A percentile compares a stretch with the other conserved stretches of the same genome.
Evolutionary conservation across 164 flowering plant genomes (phyloP).

Genomic region (Chimonanthus salicifolius): DNA sequence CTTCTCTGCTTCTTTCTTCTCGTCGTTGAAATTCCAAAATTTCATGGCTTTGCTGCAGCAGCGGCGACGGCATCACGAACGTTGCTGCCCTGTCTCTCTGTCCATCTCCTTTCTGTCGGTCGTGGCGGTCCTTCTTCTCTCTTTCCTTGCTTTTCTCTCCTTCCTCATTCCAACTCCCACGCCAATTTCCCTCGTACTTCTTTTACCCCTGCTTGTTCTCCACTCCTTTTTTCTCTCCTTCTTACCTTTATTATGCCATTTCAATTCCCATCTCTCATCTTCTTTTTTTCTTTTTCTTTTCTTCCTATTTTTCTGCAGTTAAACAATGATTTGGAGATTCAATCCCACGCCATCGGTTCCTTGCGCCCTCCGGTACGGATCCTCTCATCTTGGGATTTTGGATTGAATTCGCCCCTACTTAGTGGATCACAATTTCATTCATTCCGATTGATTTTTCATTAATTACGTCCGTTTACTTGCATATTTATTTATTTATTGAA

Average conservation of each 20-base stretch:
- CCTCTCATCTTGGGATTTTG: not conserved
- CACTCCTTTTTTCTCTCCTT: not conserved
- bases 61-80: conserved; percentile 12
- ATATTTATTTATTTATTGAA: conserved; percentile 7
- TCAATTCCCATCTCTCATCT: not conserved
- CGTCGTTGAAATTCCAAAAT: no score
- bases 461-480: conserved; percentile 2
- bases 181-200: not conserved
- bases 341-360: conserved; percentile 6
- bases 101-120: conserved; percentile 21
- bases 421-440: not conserved
- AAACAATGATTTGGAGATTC: conserved; percentile 11
- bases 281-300: not conserved
- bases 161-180: conserved; percentile 29
- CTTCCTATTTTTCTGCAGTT: conserved; percentile 14
- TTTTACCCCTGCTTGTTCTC: not conserved
- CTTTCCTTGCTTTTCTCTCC: conserved; percentile 33
- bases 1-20: no score
- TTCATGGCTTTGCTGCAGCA: conserved; percentile 18
- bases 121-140: conserved; percentile 36
- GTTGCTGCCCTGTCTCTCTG: conserved; percentile 21
- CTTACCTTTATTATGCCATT: not conserved
- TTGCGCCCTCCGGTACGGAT: conserved; percentile 43
- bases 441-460: conserved; percentile 12
- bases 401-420: not conserved